These are phyloP conservation scores for Chrysoporthe austroafricana DNA, from an alignment of 2,329 filamentous ascomycete species.

Conservation along the genomic window DNA sequence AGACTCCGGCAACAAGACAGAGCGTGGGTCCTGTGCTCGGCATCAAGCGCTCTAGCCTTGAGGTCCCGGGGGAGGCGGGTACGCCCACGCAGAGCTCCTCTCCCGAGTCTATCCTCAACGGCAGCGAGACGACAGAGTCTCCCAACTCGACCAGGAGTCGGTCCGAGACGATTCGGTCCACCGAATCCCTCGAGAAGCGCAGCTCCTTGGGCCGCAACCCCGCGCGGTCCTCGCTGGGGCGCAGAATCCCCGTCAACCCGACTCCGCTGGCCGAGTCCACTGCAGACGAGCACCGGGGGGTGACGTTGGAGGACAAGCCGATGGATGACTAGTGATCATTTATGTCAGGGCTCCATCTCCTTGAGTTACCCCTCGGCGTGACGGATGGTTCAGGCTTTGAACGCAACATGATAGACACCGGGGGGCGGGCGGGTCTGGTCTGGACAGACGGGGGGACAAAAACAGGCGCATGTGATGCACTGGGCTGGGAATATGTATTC, in stretches of 20 bases:
- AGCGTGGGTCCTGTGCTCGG: slow-evolving; percentile 55
- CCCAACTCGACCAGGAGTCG: slow-evolving; percentile 26
- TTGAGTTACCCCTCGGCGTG: neutral
- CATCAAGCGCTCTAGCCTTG: slow-evolving; percentile 71
- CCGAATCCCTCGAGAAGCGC: slow-evolving; percentile 58
- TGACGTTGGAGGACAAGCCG: slow-evolving; percentile 74
- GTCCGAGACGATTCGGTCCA: slow-evolving; percentile 28
- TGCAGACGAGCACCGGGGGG: slow-evolving; percentile 48
- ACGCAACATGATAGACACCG: neutral
- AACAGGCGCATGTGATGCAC: slow-evolving; percentile 18
- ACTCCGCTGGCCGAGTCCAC: slow-evolving; percentile 38
- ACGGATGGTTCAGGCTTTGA: neutral
- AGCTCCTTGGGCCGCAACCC: slow-evolving; percentile 64
- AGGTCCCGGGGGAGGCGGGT: slow-evolving; percentile 71
- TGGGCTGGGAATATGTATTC: slow-evolving; percentile 20
- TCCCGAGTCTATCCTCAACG: slow-evolving; percentile 29
- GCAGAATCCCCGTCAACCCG: slow-evolving; percentile 47
- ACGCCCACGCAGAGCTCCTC: slow-evolving; percentile 38
- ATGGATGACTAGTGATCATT: slow-evolving; percentile 67
- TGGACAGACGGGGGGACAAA: neutral
- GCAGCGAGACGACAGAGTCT: slow-evolving; percentile 31
- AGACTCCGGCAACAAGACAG: slow-evolving; percentile 51
- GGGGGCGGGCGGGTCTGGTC: neutral
- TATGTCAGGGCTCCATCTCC: neutral
- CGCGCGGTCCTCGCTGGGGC: slow-evolving; percentile 56